Evolutionary conservation across 202 grass and related monocot genomes (phyloP), one percentile per base, ranked within the genome.

Genomic region (Eragrostis tef): DNA sequence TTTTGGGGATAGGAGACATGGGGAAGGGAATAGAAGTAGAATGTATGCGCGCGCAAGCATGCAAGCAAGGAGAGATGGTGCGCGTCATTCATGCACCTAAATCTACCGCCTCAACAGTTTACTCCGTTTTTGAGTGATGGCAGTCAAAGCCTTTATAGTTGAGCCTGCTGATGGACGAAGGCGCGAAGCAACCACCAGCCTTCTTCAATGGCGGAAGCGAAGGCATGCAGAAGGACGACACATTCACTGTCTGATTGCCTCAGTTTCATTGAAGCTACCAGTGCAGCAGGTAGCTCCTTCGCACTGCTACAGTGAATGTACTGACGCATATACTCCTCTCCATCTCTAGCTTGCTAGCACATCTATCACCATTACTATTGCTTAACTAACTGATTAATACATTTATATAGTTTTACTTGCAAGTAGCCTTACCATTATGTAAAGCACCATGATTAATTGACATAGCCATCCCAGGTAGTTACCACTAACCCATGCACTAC

Each of bases 221-320:
- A 73, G 36, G 64, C 58, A 39, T 66, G 61, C 59, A 59, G 77
- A 73, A 84, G 71, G 90, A 86, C 86, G 80, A 64, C 31, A 47
- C 75, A 85, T 86, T 88, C 80, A 87, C 76, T 85, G 58, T 57
- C 74, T 67, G 73, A 84, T 88, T 88, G 64, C 69, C 79, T 89
- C 84, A 84, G 75, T 84, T 83, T 89, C 90, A 92, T 84, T 89
- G 73, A 84, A 81, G 65, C 16, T 54, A 41, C n/a, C 79, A 64
- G 31, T 31, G 67, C 27, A 67, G 71, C 47, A 77, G 21, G 51
- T 70, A 9, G 39, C 73, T 43, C 34, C 24, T 86, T 20, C 20
- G 6, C 42, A 15, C 14, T 62, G 67, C 56, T 57, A 87, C 74
- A 80, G 79, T 66, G 67, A 17, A 29, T 47, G 53, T 67, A 80